Evolutionary conservation across 2,329 filamentous ascomycete genomes (phyloP).

Genomic region (Monosporascus sp.): DNA sequence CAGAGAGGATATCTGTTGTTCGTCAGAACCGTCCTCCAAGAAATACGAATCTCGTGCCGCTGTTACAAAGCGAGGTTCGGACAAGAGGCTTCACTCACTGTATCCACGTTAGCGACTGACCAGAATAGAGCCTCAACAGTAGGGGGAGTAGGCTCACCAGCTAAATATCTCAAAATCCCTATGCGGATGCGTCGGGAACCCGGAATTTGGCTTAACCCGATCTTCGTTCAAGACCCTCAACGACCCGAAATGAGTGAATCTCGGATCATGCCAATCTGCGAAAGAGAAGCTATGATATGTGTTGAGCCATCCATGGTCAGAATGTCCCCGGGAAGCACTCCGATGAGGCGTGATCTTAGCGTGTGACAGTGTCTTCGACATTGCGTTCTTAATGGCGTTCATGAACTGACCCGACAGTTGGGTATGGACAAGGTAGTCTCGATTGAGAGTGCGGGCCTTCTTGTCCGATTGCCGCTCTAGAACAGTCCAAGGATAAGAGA

Average conservation of each 20-base stretch:
- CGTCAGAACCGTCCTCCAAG: not conserved
- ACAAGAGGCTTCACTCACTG: not conserved
- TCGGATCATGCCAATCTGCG: conserved; percentile 64
- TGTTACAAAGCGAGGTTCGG: not conserved
- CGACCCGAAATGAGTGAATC: conserved; percentile 64
- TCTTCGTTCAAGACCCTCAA: conserved; percentile 87
- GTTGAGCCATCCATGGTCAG: conserved; percentile 82
- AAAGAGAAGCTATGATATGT: conserved; percentile 85
- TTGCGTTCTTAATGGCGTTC: conserved; percentile 41
- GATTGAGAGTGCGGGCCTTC: no score
- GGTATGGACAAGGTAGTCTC: no score
- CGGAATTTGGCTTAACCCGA: conserved; percentile 65
- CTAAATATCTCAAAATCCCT: conserved; percentile 86
- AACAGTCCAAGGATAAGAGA: no score
- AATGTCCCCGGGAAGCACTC: conserved; percentile 67
- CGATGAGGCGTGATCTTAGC: conserved; percentile 71
- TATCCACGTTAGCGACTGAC: not conserved
- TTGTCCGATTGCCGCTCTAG: no score
- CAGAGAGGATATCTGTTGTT: conserved; percentile 60
- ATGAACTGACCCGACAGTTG: conserved; percentile 12
- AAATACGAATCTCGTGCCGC: not conserved
- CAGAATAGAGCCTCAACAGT: not conserved
- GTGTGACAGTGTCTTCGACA: conserved; percentile 59
- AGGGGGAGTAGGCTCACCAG: conserved; percentile 28
- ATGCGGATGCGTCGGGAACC: conserved; percentile 82